phyloP scores from a whole-genome alignment of 805 yeast species.

The Cyberlindnera americana region DNA sequence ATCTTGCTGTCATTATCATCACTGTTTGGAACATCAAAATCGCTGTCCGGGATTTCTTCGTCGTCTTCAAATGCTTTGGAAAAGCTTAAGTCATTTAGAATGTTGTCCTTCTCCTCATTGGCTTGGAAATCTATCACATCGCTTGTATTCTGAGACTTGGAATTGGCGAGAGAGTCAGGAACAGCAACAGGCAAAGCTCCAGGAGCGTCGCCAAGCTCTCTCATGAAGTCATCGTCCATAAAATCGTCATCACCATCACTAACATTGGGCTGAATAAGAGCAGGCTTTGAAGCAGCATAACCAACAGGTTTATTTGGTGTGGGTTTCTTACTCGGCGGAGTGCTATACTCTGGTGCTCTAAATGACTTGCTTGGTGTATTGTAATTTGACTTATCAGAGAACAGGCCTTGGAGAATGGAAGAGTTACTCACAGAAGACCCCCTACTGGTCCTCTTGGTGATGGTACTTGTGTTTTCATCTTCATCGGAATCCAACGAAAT shows the following conservation, averaged over 20 bases:
- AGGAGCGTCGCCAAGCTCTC: background rate
- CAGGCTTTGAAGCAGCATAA: too few species aligned
- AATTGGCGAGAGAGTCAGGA: too few species aligned
- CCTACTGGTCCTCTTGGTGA: background rate
- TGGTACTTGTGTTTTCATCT: constrained; percentile 4
- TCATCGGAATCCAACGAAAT: constrained; percentile 18
- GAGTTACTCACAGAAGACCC: constrained; percentile 5
- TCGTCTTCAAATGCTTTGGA: constrained; percentile 11
- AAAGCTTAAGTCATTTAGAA: constrained; percentile 5
- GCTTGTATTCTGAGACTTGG: too few species aligned
- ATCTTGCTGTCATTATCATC: constrained; percentile 11
- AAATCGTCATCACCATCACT: constrained; percentile 1
- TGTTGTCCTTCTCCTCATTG: background rate
- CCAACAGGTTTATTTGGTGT: too few species aligned
- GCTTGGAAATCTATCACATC: too few species aligned
- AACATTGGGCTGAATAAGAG: too few species aligned
- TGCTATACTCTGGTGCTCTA: background rate
- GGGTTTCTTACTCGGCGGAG: background rate
- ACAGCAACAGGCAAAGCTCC: too few species aligned
- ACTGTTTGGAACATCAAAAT: constrained; percentile 10
- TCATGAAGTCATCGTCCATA: constrained; percentile 6
- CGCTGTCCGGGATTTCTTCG: constrained; percentile 11
- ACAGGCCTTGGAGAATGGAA: constrained; percentile 6
- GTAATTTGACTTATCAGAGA: constrained; percentile 3
- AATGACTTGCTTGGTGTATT: background rate